A percentile compares a stretch with the other conserved stretches of the same genome.
Evolutionary conservation across 805 yeast genomes (phyloP).

Genomic region (Zygoascus ofunaensis): DNA sequence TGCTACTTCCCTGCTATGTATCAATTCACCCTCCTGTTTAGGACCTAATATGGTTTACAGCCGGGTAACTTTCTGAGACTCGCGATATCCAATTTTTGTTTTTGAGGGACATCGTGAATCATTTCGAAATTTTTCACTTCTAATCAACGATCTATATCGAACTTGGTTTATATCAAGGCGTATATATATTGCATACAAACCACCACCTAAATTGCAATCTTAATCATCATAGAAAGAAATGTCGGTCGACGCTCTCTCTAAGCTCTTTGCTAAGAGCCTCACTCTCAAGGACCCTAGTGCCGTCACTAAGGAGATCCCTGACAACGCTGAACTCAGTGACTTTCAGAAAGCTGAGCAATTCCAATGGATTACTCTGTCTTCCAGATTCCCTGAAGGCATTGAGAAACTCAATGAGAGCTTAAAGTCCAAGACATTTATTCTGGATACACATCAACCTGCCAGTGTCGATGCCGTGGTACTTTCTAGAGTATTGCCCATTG

Average conservation of each 20-base stretch:
- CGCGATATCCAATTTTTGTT: too few relatives aligned
- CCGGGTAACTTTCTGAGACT: too few relatives aligned
- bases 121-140: too few relatives aligned
- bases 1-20: too few relatives aligned
- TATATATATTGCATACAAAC: too few relatives aligned
- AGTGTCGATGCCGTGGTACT: slow-evolving; percentile 66
- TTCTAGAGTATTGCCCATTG: slow-evolving; percentile 52
- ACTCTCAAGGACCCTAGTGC: slow-evolving; percentile 16
- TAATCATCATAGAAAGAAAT: too few relatives aligned
- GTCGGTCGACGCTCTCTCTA: slow-evolving; percentile 18
- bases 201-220: too few relatives aligned
- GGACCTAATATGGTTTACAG: too few relatives aligned
- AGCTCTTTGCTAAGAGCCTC: slow-evolving; percentile 22
- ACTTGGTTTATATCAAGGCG: too few relatives aligned
- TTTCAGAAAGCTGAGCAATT: slow-evolving; percentile 59
- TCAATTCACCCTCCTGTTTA: too few relatives aligned
- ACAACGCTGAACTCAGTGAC: slow-evolving; percentile 26
- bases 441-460: slow-evolving; percentile 44
- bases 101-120: too few relatives aligned
- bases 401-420: slow-evolving; percentile 57
- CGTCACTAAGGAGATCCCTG: slow-evolving; percentile 7
- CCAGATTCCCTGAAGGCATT: slow-evolving; percentile 46
- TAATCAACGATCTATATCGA: too few relatives aligned
- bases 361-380: slow-evolving; percentile 72
- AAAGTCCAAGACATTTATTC: slow-evolving; percentile 59